phyloP scores from a whole-genome alignment of 2,329 filamentous ascomycete species.

The Endoconidiophora laricicola region DNA sequence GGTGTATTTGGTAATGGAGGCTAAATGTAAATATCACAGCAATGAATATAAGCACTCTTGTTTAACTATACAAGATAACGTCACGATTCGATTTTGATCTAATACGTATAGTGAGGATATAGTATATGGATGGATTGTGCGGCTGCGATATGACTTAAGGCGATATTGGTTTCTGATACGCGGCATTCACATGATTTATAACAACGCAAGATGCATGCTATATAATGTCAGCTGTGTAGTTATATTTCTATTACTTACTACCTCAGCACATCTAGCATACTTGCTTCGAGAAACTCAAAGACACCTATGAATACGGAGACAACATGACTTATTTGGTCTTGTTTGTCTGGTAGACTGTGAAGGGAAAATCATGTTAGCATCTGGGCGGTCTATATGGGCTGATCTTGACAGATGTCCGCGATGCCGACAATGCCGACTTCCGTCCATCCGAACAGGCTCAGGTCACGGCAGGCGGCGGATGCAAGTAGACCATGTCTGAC shows the following conservation, averaged over 20 bases:
- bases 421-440: not conserved
- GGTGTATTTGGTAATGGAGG: constrained; percentile 2
- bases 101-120: no score
- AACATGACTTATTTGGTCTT: constrained; percentile 22
- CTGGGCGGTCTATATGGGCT: not conserved
- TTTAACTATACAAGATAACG: no score
- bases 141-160: no score
- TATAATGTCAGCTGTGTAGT: not conserved
- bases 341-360: constrained; percentile 33
- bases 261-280: not conserved
- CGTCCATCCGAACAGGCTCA: not conserved
- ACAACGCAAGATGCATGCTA: not conserved
- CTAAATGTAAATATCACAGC: not conserved
- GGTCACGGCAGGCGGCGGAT: no score
- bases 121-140: no score
- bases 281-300: not conserved
- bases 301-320: not conserved
- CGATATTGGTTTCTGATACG: no score
- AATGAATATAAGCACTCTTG: no score
- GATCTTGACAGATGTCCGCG: not conserved
- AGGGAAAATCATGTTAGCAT: not conserved
- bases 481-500: no score
- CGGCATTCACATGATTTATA: constrained; percentile 1
- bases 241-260: constrained; percentile 3
- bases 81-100: no score